phyloP scores from a whole-genome alignment of 805 yeast genomes.

The Yamadazyma akitaensis region DNA sequence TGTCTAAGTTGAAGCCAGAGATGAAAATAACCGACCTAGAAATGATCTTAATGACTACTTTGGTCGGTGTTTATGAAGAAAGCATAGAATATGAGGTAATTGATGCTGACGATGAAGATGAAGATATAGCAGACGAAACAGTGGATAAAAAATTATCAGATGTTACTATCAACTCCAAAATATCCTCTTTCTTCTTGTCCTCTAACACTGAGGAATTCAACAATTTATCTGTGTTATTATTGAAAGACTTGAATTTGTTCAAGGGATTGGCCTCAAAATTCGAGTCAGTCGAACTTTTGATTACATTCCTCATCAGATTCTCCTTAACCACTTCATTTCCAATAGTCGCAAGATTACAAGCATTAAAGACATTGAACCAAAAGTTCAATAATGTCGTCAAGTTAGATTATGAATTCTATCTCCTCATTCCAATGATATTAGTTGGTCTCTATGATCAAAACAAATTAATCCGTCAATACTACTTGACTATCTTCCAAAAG shows the following conservation, averaged over 20 bases:
- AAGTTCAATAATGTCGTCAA: constrained; percentile 28
- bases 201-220: constrained; percentile 37
- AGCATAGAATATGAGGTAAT: constrained; percentile 32
- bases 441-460: constrained; percentile 52
- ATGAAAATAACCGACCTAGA: constrained; percentile 34
- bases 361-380: constrained; percentile 42
- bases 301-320: constrained; percentile 60
- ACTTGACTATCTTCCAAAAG: constrained; percentile 3
- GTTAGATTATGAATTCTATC: constrained; percentile 38
- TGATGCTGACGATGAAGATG: constrained; percentile 17
- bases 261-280: constrained; percentile 6
- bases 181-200: constrained; percentile 20
- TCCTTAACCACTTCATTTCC: constrained; percentile 60
- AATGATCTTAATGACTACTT: constrained; percentile 65
- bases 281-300: constrained; percentile 34
- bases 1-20: constrained; percentile 16
- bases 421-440: constrained; percentile 56
- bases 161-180: constrained; percentile 14
- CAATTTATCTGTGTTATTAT: constrained; percentile 1
- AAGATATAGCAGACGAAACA: constrained; percentile 15
- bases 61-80: constrained; percentile 29
- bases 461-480: constrained; percentile 44
- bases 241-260: constrained; percentile 7
- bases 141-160: constrained; percentile 8
- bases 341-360: constrained; percentile 47